Conservation (phyloP, 2,329 filamentous ascomycete species). For the Aspergillus aculeatinus region DNA sequence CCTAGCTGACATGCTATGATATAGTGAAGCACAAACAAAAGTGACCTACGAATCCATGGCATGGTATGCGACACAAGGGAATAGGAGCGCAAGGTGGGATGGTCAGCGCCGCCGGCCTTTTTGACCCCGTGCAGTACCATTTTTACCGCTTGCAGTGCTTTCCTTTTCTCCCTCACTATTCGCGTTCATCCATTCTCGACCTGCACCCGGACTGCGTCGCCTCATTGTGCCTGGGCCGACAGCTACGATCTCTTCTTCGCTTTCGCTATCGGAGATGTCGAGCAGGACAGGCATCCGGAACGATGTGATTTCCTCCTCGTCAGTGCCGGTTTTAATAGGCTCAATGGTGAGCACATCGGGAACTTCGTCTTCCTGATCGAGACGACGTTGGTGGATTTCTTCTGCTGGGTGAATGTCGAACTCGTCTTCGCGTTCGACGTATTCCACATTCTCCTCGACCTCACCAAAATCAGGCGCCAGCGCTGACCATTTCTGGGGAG, state of each 20-base stretch:
- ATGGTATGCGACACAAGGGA: too few species aligned
- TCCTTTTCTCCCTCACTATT: conserved; percentile 33
- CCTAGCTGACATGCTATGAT: background rate
- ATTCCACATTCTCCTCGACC: conserved; percentile 97
- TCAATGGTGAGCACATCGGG: conserved; percentile 85
- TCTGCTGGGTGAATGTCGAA: conserved; percentile 97
- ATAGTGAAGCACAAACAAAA: background rate
- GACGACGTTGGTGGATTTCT: conserved; percentile 84
- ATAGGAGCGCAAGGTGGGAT: background rate
- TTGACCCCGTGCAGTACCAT: conserved; percentile 24
- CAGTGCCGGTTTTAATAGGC: conserved; percentile 60
- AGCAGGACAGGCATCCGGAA: conserved; percentile 94
- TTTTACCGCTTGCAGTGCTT: conserved; percentile 17
- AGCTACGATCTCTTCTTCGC: conserved; percentile 79
- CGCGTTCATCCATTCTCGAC: conserved; percentile 62
- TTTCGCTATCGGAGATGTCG: conserved; percentile 89
- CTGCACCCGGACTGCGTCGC: conserved; percentile 75
- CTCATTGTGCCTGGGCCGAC: conserved; percentile 78
- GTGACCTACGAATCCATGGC: background rate
- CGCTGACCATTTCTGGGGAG: conserved; percentile 95
- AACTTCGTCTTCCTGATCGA: conserved; percentile 90
- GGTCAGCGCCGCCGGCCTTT: conserved; percentile 34
- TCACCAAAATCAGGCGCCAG: conserved; percentile 95
- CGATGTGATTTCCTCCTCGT: conserved; percentile 55
- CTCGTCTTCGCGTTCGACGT: conserved; percentile 92